Evolutionary conservation across 768 basidiomycete species (phyloP), one percentile per base, ranked within the genome.

Genomic region (Tylopilus felleus): DNA sequence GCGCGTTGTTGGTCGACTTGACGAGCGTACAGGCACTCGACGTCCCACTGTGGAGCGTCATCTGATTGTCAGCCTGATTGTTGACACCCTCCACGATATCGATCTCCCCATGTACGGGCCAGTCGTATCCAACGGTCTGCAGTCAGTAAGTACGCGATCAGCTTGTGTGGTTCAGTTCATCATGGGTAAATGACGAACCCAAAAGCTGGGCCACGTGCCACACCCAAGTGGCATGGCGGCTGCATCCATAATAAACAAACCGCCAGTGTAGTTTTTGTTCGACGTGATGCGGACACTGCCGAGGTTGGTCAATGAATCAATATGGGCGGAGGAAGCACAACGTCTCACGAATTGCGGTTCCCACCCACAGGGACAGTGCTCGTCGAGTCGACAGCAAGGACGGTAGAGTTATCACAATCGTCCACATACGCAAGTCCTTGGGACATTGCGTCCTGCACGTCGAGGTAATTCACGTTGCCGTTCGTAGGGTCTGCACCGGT

Each of bases 71-170:
- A 1, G 69, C 55, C 62, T 80, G 76, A 23, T 77, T 61, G 60
- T 90, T 80, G 50, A 90, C 86, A 17, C 86, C 85, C 63, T 92
- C 90, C 9, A 90, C 65, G 47, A 88, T 78, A 61, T 91, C 90
- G 44, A 89, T 84, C 66, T 90, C 87, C 55, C 82, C 83, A 23
- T 56, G 68, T 22, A 31, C 17, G 4, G 82, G 82, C 83, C 83
- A 85, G 42, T 76, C 62, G 2, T 77, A 73, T 8, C 82, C 81
- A 41, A 75, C 72, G 4, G 76, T 72, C 73, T 74, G 47, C 8
- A 23, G n/a, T 36, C 27, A n/a, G n/a, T 3, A 36, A 29, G 10
- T 16, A 44, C 5, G 23, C 3, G 16, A 19, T 53, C 29, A 61
- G 52, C 21, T 47, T 17, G 27, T 9, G 21, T n/a, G 7, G 1